Evolutionary conservation across 306 rosid species (phyloP), one percentile per base, ranked within the genome.

Genomic region (Cicer yamashitae): DNA sequence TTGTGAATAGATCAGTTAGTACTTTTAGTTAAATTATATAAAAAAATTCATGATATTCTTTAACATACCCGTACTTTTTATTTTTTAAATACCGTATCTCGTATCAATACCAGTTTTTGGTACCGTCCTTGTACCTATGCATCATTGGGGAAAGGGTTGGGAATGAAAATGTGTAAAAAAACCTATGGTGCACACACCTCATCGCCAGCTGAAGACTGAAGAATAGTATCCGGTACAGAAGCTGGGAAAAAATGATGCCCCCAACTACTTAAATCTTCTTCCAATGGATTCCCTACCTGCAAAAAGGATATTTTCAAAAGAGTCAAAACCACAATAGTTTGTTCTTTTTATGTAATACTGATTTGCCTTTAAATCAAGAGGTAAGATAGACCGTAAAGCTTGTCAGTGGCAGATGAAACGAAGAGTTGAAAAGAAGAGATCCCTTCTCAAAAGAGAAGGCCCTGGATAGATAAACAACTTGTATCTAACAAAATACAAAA

Each of bases 121-220:
- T 30, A 30, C 5, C 34, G 34, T 3, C 3, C 34, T 3, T 5
- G 34, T 30, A 30, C 34, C 34, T 30, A 30, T 30, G 34, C 34
- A 30, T 30, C 34, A 30, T 30, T 30, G 5, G 17, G 13, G 43
- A 67, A 10, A 39, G 43, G 8, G 53, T 45, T 67, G 51, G 61
- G 10, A 75, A 38, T 18, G 25, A 37, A 61, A 56, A 67, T 53
- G 47, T 40, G 14, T 25, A 39, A 67, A 9, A 8, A 77, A 64
- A 48, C 68, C 75, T 63, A 53, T 41, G 48, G 22, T 86, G 78
- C 81, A 91, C 98, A 82, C 78, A 94, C 98, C 97, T 91, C 97
- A 85, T 90, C 94, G 8, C 94, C 98, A 18, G 97, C 94, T 77
- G 98, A 90, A 86, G 91, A 94, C 88, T 88, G 98, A 58, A 94